Base-by-base conservation (phyloP, 139 green algal species). In the Mychonastes homosphaera region DNA sequence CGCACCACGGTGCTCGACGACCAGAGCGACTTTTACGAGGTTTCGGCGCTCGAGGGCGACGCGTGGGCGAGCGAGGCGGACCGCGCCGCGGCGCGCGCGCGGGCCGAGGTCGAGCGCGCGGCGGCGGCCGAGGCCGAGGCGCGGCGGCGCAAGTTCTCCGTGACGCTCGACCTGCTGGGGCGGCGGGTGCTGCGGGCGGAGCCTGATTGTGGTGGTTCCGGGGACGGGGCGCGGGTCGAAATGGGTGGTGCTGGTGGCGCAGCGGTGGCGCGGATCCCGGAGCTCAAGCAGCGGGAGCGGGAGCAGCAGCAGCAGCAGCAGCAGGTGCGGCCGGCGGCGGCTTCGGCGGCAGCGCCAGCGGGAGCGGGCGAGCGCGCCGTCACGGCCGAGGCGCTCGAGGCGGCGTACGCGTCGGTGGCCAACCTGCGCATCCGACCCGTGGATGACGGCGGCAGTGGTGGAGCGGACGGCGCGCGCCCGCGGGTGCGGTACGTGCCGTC, bases 11-110 rank as follows among this genome's bases (percentile, higher is more conserved):
- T 96, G 6, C 83, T 95, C 34, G 89, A 96, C 56, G 87, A 96
- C 67, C 89, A 97, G 71, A 82, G 67, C 16, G 90, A 97, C 62
- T 97, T 80, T 38, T 97, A 95, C 58, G 84, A 92, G 58, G 87
- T 94, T 24, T n/a, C n/a, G n/a, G n/a, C n/a, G n/a, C n/a, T 67
- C 5, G 88, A 97, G 30, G 76, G 73, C 35, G 95, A 96, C 56
- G 70, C 75, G 7, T 97, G 90, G 90, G 79, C 97, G 8, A 78
- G 65, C 3, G 72, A 88, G 33, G 59, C 84, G 71, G 79, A 54
- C 16, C 21, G 47, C 28, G 4, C 36, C 32, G 10, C 6, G 15
- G 2, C 26, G 8, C 57, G 84, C 71, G 87, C 95, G 73, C 73
- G 80, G 2, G 28, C 68, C 33, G 55, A 81, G 68, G 51, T 95